Evolutionary conservation across 176 grass and related monocot genomes (phyloP).

Genomic region (Carex kokanica): DNA sequence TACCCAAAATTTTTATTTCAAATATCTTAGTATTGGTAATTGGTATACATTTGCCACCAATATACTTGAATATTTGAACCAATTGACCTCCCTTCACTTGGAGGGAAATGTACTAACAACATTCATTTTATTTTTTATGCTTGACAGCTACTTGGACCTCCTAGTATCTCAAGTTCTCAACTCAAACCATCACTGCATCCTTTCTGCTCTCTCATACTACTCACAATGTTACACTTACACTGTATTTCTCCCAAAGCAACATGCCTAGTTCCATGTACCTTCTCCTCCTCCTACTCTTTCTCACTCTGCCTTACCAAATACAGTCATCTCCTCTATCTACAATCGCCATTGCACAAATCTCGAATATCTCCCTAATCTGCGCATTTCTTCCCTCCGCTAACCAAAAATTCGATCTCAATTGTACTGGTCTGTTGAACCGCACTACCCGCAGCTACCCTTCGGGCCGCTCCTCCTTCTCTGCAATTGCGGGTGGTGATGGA

Average conservation of each 20-base stretch:
- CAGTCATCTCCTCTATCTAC: conserved; percentile 42
- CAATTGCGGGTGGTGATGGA: conserved; percentile 56
- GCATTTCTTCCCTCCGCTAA: conserved; percentile 43
- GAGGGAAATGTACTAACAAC: conserved; percentile 48
- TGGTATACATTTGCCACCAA: neutral
- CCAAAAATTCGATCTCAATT: conserved; percentile 51
- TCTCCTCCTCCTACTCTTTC: neutral
- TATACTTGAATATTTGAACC: conserved; percentile 11
- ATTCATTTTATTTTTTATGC: neutral
- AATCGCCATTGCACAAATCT: conserved; percentile 54
- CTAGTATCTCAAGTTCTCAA: neutral
- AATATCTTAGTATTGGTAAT: neutral
- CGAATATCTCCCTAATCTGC: conserved; percentile 54
- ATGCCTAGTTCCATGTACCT: neutral
- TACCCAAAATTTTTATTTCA: neutral
- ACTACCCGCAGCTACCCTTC: conserved; percentile 39
- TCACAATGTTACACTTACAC: neutral
- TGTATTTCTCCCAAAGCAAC: conserved; percentile 3
- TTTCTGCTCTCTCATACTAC: neutral
- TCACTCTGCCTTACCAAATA: neutral
- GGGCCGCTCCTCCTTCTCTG: conserved; percentile 48
- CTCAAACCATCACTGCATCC: conserved; percentile 1
- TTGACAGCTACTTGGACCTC: conserved; percentile 5
- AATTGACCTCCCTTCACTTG: conserved; percentile 56
- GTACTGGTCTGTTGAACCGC: conserved; percentile 42